Base-by-base conservation (phyloP, 2,329 filamentous ascomycete species). In the Cadophora sp. region DNA sequence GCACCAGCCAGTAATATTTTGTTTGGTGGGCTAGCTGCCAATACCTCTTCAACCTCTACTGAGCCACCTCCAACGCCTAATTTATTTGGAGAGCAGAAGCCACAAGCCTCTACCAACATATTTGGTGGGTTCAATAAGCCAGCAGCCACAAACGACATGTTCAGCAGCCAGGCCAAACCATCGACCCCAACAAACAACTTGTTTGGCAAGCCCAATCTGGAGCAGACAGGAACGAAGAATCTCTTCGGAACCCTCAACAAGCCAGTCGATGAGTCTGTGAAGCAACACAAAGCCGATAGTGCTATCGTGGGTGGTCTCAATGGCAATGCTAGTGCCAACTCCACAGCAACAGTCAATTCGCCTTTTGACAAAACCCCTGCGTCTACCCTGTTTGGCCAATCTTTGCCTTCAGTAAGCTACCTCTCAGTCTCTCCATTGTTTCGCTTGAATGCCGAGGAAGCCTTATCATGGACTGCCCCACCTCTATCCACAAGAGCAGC, bases 241-340 rank as follows among this genome's bases (percentile, higher is more conserved):
- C 36, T 70, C 16, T 71, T 74, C 41, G 66, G 68, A 47, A 69
- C 66, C 53, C 62, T 73, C 24, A 72, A 72, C 48, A 71, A 73
- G 62, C 68, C 72, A 30, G 65, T 73, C 24, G 65, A 66, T 60
- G 59, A 68, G 16, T 63, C 62, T 16, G 56, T 67, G 24, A 60
- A 66, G 11, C 48, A 70, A 30, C 66, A 69, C 33, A 66, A 69
- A n/a, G 18, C 55, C 39, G 71, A 71, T 51, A 39, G 41, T 30
- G 58, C 24, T 11, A n/a, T 30, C 24, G 27, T 33, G 4, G 20
- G 30, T 27, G 33, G 47, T 33, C 13, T 16, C 14, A 56, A 63
- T 20, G 58, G 66, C n/a, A 36, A 53, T 36, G 36, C 1, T 16
- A 60, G 22, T 7, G 13, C 48, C 11, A 20, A 4, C 1, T 20